Conservation (phyloP, 2,329 filamentous ascomycete species). For the Sporothrix phasma region DNA sequence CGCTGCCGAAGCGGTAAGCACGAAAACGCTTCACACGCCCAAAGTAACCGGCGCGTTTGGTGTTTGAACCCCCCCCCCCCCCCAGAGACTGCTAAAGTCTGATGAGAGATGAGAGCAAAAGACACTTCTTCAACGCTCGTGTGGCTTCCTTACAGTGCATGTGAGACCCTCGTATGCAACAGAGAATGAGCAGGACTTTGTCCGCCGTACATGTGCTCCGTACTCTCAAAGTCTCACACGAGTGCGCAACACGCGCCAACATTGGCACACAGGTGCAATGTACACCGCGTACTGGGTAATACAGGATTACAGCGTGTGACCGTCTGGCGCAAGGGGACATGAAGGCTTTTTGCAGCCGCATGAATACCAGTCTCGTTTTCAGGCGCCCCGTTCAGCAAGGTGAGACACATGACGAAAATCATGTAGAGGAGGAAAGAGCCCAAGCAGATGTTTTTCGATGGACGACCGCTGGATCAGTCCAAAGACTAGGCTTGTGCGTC, state of each 20-base stretch:
- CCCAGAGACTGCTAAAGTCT: too few species aligned
- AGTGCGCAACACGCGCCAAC: not conserved
- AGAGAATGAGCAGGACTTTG: not conserved
- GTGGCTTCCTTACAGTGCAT: conserved; percentile 7
- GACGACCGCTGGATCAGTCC: too few species aligned
- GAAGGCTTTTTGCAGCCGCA: not conserved
- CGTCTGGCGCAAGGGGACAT: not conserved
- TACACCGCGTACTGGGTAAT: not conserved
- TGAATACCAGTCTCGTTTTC: not conserved
- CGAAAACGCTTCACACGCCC: not conserved
- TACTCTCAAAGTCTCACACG: too few species aligned
- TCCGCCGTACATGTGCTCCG: too few species aligned
- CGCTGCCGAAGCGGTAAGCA: not conserved
- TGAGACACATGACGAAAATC: not conserved
- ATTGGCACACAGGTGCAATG: not conserved
- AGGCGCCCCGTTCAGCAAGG: not conserved
- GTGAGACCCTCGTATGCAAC: conserved; percentile 11
- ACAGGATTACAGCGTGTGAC: not conserved
- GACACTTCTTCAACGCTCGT: too few species aligned
- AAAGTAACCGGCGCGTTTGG: not conserved
- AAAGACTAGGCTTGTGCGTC: not conserved
- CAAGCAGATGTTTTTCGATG: too few species aligned
- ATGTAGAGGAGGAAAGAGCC: not conserved
- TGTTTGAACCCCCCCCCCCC: not conserved
- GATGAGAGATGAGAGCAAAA: too few species aligned